Percentiles rank a stretch among this genome's conserved stretches.
Evolutionary conservation across 768 basidiomycete genomes (phyloP).

Genomic region (Mycena metata): DNA sequence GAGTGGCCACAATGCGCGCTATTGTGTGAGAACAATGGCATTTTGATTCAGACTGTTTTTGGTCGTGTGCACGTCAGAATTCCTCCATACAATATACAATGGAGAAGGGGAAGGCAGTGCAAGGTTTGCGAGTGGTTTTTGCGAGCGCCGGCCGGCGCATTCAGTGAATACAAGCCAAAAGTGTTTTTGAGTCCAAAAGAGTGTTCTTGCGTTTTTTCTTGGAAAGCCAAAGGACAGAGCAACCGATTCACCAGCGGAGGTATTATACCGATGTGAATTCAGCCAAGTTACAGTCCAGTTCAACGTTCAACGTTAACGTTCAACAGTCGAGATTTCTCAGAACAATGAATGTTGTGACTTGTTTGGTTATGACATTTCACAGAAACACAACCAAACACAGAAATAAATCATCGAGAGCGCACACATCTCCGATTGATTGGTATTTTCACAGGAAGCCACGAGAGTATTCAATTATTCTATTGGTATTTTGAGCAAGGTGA

Average conservation of each 20-base stretch:
- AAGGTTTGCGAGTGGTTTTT: background rate
- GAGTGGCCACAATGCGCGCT: slow-evolving; percentile 6
- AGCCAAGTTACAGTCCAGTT: background rate
- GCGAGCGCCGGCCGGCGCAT: background rate
- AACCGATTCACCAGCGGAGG: background rate
- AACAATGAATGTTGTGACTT: no score
- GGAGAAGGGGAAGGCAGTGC: background rate
- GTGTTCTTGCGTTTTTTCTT: no score
- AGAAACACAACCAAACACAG: no score
- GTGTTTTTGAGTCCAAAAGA: background rate
- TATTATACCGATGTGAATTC: background rate
- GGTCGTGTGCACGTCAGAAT: background rate
- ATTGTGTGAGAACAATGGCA: slow-evolving; percentile 35
- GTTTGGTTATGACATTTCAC: no score
- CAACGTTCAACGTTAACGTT: no score
- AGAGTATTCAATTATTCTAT: slow-evolving; percentile 9
- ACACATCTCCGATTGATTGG: no score
- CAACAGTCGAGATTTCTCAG: no score
- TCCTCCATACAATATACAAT: slow-evolving; percentile 17
- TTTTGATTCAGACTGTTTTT: background rate
- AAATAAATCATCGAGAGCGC: no score
- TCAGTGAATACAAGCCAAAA: background rate
- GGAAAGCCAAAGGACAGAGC: no score
- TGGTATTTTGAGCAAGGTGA: slow-evolving; percentile 12
- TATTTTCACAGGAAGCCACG: no score